Base-by-base conservation (phyloP, 129 eudicot species). In the Lactuca saligna region DNA sequence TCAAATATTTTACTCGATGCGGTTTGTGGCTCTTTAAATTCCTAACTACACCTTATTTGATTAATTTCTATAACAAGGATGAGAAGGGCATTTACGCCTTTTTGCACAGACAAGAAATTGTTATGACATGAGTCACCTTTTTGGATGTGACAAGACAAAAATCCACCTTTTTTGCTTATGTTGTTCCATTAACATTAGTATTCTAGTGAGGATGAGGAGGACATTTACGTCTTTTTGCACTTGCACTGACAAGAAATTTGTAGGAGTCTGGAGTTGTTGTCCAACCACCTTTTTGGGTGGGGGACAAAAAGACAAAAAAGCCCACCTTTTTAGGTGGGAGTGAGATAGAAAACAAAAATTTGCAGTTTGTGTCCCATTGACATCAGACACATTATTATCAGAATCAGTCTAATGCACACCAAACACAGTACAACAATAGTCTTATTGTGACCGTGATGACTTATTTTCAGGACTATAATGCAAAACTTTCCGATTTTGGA, bases 401-500 rank as follows among this genome's bases (percentile, higher is more conserved):
- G 15, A 0, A 4, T 35, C 8, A 42, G 8, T 42, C 49, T 8
- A 9, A 42, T 42, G 14, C 49, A 42, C 8, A 42, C 13, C 12
- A 42, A 42, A 42, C 13, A 42, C 49, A 8, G 49, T 42, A 42
- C 3, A 42, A 11, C 12, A 46, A 46, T 46, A 62, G 41, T 50
- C n/a, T 20, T 17, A 39, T 58, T 15, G 13, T 66, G 59, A 66
- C 35, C 20, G 55, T 15, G 4, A 1, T 6, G 13, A 65, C 20
- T 41, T 49, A 5, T 13, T 59, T 72, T 20, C 71, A 92, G 98
- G 95, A 92, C 13, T 88, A 92, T 70, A 89, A 90, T 79, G 96
- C 98, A 6, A 92, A 92, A 74, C 96, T 92, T 63, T 92, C 96
- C 61, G 98, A 92, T 81, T 92, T 92, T 79, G 98, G 98, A 75